Conservation (phyloP, 257 asterid species). For the Misopates orontium region DNA sequence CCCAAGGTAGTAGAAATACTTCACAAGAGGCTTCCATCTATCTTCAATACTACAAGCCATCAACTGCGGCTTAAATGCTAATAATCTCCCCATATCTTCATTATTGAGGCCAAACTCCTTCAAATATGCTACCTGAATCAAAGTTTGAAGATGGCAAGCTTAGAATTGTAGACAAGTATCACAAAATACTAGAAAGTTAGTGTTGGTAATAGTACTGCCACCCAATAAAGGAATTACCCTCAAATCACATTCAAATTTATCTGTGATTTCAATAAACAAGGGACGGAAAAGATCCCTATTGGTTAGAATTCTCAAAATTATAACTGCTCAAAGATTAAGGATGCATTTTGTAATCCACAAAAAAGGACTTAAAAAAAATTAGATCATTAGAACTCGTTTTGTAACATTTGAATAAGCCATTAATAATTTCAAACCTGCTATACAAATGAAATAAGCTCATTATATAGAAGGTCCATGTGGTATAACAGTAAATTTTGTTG, state of each 20-base stretch:
- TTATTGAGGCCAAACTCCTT: conserved; percentile 78
- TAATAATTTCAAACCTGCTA: too few relatives aligned
- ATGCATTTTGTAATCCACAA: too few relatives aligned
- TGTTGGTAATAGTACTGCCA: background rate
- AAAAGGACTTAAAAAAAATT: too few relatives aligned
- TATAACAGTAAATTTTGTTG: too few relatives aligned
- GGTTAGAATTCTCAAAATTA: background rate
- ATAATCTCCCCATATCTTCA: conserved; percentile 78
- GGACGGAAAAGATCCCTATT: background rate
- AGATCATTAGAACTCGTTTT: too few relatives aligned
- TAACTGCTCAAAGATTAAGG: too few relatives aligned
- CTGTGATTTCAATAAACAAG: background rate
- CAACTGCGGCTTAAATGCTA: conserved; percentile 88
- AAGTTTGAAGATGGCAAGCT: background rate
- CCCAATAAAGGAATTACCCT: background rate
- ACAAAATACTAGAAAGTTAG: too few relatives aligned
- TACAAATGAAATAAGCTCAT: too few relatives aligned
- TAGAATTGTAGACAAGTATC: background rate
- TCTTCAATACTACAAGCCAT: conserved; percentile 93
- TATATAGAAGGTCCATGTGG: too few relatives aligned
- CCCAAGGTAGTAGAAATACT: conserved; percentile 91
- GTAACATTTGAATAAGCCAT: too few relatives aligned
- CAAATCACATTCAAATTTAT: background rate
- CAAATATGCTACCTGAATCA: conserved; percentile 62
- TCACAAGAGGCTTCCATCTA: conserved; percentile 83